phyloP scores from a whole-genome alignment of 768 basidiomycete species.

The Hemileccinum impolitum region DNA sequence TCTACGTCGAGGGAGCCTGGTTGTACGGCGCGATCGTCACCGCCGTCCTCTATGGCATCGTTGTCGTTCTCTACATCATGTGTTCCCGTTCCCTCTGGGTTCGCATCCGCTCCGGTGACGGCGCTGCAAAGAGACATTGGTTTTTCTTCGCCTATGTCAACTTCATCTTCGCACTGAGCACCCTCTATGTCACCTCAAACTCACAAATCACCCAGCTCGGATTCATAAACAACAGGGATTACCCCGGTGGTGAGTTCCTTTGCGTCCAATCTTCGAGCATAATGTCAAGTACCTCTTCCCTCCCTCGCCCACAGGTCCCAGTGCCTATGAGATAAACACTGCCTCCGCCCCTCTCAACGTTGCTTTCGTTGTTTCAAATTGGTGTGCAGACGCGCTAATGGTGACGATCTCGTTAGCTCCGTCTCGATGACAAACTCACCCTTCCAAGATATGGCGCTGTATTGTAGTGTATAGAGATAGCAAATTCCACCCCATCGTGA shows the following conservation, averaged over 20 bases:
- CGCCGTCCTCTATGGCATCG: conserved; percentile 25
- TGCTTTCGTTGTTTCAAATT: conserved; percentile 30
- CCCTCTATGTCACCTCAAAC: conserved; percentile 25
- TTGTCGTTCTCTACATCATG: conserved; percentile 25
- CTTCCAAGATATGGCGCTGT: conserved; percentile 30
- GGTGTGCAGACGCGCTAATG: conserved; percentile 31
- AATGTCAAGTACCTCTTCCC: no score
- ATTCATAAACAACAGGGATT: conserved; percentile 31
- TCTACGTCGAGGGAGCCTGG: conserved; percentile 30
- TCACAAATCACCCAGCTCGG: conserved; percentile 27
- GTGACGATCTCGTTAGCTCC: conserved; percentile 9
- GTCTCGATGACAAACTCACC: background rate
- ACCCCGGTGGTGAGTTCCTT: conserved; percentile 26
- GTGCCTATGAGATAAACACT: conserved; percentile 21
- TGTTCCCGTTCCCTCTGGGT: conserved; percentile 28
- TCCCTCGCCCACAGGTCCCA: conserved; percentile 18
- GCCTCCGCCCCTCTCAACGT: conserved; percentile 26
- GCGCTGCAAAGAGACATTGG: conserved; percentile 14
- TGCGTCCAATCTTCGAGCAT: background rate
- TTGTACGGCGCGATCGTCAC: conserved; percentile 30
- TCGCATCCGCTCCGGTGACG: conserved; percentile 12
- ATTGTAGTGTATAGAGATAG: conserved; percentile 31
- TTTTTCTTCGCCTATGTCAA: conserved; percentile 31
- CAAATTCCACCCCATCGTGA: conserved; percentile 15
- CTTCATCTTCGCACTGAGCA: conserved; percentile 27